These are phyloP conservation scores for Cryptococcus sp. DNA, from an alignment of 1,284 basidiomycete species.

Conservation along the genomic window DNA sequence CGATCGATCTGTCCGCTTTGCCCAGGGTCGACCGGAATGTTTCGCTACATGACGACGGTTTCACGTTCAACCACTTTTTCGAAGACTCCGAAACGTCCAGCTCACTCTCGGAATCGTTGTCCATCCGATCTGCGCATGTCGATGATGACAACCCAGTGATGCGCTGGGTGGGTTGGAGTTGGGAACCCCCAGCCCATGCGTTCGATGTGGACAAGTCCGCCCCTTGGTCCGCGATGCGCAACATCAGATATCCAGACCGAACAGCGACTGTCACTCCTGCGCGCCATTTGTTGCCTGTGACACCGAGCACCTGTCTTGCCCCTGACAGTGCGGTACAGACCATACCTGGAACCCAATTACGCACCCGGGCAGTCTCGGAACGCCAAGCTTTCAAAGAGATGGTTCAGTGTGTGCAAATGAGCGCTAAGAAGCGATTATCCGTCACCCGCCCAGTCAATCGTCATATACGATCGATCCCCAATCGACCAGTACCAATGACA, in stretches of 20 bases:
- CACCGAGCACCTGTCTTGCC: too few species aligned
- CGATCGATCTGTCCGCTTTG: conserved; percentile 5
- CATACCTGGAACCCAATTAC: neutral
- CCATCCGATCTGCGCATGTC: neutral
- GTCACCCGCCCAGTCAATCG: neutral
- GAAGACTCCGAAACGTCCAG: conserved; percentile 1
- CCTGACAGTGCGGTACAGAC: neutral
- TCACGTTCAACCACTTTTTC: conserved; percentile 15
- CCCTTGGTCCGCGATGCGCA: neutral
- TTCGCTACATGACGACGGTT: neutral
- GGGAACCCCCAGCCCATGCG: conserved; percentile 3
- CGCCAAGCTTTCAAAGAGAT: conserved; percentile 14
- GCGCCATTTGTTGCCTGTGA: too few species aligned
- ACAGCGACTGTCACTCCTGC: neutral
- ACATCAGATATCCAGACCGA: neutral
- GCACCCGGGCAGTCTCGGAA: neutral
- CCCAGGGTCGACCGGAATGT: neutral
- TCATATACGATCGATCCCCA: neutral
- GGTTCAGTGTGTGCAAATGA: conserved; percentile 11
- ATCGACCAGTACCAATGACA: neutral
- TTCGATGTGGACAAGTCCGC: neutral
- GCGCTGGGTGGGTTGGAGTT: conserved; percentile 21
- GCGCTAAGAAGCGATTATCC: conserved; percentile 14
- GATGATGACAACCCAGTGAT: neutral
- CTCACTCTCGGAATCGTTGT: neutral